phyloP scores from a whole-genome alignment of 1,139 yeast species.

The Pichia sp. region DNA sequence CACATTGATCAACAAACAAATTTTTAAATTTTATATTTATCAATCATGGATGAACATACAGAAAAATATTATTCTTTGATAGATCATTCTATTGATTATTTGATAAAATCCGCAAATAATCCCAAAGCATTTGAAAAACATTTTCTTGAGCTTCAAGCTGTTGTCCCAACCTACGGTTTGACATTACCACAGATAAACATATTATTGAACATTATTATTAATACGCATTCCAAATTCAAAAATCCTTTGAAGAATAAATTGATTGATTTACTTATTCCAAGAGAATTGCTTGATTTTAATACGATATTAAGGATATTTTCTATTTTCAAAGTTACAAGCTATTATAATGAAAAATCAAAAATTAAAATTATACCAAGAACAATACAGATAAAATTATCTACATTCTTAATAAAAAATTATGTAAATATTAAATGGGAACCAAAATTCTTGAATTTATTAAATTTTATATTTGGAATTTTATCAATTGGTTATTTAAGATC shows the following conservation, averaged over 20 bases:
- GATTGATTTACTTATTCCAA: conserved; percentile 16
- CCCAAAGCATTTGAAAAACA: conserved; percentile 1
- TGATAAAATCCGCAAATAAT: neutral
- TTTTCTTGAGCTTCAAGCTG: conserved; percentile 12
- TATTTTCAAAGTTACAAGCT: conserved; percentile 19
- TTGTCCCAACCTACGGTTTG: conserved; percentile 24
- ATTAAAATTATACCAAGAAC: conserved; percentile 10
- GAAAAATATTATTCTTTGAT: conserved; percentile 1
- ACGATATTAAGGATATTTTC: conserved; percentile 19
- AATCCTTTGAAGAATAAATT: conserved; percentile 17
- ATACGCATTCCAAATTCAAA: conserved; percentile 13
- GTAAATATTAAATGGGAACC: conserved; percentile 20
- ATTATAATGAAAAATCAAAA: conserved; percentile 14
- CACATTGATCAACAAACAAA: no score
- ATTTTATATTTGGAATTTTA: conserved; percentile 23
- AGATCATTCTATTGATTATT: neutral
- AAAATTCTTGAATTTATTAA: conserved; percentile 18
- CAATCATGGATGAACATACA: conserved; percentile 2
- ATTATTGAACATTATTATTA: conserved; percentile 20
- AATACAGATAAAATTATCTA: conserved; percentile 17
- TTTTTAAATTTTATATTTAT: neutral
- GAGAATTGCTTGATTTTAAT: conserved; percentile 22
- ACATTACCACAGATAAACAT: conserved; percentile 15
- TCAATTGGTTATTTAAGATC: conserved; percentile 25
- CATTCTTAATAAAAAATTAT: conserved; percentile 19